Base-by-base conservation (phyloP, 1,284 basidiomycete genomes). In the Phaffia rhodozyma region DNA sequence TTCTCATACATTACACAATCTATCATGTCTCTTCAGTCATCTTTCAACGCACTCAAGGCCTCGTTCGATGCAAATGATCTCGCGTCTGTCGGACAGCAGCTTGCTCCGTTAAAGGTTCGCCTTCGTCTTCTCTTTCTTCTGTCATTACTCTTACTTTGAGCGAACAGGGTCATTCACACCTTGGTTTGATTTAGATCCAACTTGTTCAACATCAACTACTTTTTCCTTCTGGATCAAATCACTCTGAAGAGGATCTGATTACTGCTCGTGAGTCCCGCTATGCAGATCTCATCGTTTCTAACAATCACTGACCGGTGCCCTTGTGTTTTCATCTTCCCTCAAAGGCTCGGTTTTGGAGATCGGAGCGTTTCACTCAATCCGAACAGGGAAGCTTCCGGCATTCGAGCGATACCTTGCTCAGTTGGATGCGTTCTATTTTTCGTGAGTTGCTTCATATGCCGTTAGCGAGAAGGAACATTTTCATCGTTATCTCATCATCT, bases 371-470 rank as follows among this genome's bases (percentile, higher is more conserved):
- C 87, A 87, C 79, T 91, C 92, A 66, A 87, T 98, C 73, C 83
- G 91, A 53, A 83, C 85, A 67, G 83, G 84, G 72, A 90, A 97
- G 75, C 84, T 96, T 18, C 85, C 89, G 53, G 86, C 89, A 0
- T 99, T 98, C 73, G 90, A 94, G 74, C 84, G 93, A 68, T 98
- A 97, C 76, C 91, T 94, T 75, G 86, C 89, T 20, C 89, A 96
- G 73, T 81, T 98, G 5, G 85, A 88, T 69, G 86, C 88, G 0
- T 97, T 93, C 79, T 97, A 97, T 78, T 85, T 85, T 62, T 81
- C 82, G 87, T 85, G 55, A 67, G 67, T 66, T 66, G 13, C 5
- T 76, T 67, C 20, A 48, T 55, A n/a, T 50, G 48, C 58, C n/a
- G 18, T 23, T 57, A 5, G 5, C 23, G 7, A 51, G 25, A 11